phyloP scores from a whole-genome alignment of 345 rosid genomes.

The thale cress (Arabidopsis thaliana) region TAIR10.1 NC_003070.9:21082501-21083000 shows the following conservation, averaged over 20 bases:
- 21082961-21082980: slow-evolving; percentile 74
- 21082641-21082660: background rate
- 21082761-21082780: background rate
- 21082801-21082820: background rate
- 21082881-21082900: slow-evolving; percentile 44
- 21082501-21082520: background rate
- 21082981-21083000: slow-evolving; percentile 80
- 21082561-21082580: background rate
- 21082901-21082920: slow-evolving; percentile 23
- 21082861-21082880: slow-evolving; percentile 55
- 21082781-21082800: background rate
- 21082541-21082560: background rate
- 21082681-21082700: background rate
- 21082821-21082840: slow-evolving; percentile 7
- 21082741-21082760: background rate
- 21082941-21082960: slow-evolving; percentile 64
- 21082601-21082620: background rate
- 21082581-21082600: background rate
- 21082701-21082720: background rate
- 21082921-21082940: slow-evolving; percentile 56
- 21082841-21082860: slow-evolving; percentile 14
- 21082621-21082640: background rate
- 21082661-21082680: background rate
- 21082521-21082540: background rate
- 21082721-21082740: background rate